Evolutionary conservation across 805 yeast genomes (phyloP).

Genomic region (Myxozyma mucilagina): DNA sequence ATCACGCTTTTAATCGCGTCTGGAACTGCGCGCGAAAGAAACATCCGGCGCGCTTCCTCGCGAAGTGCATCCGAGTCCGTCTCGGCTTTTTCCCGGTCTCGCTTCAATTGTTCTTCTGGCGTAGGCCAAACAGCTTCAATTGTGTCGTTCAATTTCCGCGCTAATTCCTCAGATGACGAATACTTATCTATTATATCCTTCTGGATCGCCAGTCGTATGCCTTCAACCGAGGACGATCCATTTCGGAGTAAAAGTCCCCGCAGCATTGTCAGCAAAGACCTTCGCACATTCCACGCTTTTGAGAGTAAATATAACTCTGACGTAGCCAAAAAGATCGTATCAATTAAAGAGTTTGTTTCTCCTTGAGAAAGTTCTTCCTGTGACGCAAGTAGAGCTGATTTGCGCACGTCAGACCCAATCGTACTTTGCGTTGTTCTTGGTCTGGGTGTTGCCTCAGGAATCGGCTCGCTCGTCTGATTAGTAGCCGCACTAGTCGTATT

Average conservation of each 20-base stretch:
- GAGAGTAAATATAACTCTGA: slow-evolving; percentile 33
- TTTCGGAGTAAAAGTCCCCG: slow-evolving; percentile 32
- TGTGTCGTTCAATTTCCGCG: slow-evolving; percentile 25
- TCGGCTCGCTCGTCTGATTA: neutral
- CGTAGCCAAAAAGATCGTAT: slow-evolving; percentile 29
- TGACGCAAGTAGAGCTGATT: slow-evolving; percentile 5
- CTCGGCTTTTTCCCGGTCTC: slow-evolving; percentile 10
- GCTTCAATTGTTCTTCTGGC: neutral
- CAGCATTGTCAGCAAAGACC: slow-evolving; percentile 32
- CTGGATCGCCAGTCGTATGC: slow-evolving; percentile 30
- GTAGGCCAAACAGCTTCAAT: slow-evolving; percentile 25
- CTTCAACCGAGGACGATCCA: slow-evolving; percentile 32
- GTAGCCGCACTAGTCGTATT: neutral
- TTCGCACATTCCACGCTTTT: slow-evolving; percentile 34
- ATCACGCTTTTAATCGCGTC: slow-evolving; percentile 32
- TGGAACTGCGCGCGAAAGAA: slow-evolving; percentile 31
- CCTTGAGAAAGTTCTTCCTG: slow-evolving; percentile 20
- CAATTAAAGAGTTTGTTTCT: slow-evolving; percentile 30
- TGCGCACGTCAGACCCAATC: slow-evolving; percentile 6
- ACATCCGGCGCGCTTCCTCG: slow-evolving; percentile 29
- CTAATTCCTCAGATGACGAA: slow-evolving; percentile 28
- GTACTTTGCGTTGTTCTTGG: slow-evolving; percentile 1
- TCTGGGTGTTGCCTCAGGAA: neutral
- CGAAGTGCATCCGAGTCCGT: slow-evolving; percentile 25
- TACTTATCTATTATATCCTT: slow-evolving; percentile 30